Conservation (phyloP, 495 filamentous ascomycete genomes). For the Xylaria telfairii region DNA sequence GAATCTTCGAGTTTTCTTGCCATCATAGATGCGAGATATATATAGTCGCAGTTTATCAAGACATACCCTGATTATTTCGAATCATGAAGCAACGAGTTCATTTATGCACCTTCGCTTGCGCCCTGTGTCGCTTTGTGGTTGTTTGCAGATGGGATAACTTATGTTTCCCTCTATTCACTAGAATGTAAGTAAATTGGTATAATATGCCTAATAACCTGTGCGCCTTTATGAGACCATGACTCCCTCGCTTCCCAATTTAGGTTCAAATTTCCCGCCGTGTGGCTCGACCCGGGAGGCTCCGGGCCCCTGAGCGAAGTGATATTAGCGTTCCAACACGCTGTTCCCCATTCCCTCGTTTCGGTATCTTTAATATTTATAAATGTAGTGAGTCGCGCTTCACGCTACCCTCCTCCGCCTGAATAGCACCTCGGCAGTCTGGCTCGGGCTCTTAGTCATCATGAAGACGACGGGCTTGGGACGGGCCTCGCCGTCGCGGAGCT, state of each 20-base stretch:
- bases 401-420: constrained; percentile 36
- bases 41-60: constrained; percentile 32
- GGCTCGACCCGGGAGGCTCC: constrained; percentile 29
- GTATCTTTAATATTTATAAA: neutral
- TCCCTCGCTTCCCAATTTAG: neutral
- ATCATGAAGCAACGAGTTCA: constrained; percentile 29
- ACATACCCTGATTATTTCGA: constrained; percentile 40
- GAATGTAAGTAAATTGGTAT: constrained; percentile 12
- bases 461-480: constrained; percentile 44
- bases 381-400: neutral
- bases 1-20: neutral
- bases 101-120: constrained; percentile 6
- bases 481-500: constrained; percentile 46
- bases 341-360: neutral
- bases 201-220: neutral
- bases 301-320: constrained; percentile 27
- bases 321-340: neutral
- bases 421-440: constrained; percentile 39
- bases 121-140: neutral
- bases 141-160: neutral
- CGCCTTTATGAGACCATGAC: neutral
- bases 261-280: constrained; percentile 3
- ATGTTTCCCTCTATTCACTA: neutral
- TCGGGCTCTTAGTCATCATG: constrained; percentile 44
- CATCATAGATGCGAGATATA: constrained; percentile 7